A percentile compares a stretch with the other conserved stretches of the same genome.
Conservation (phyloP, 106 monocot species). For the Hemerocallis citrina region DNA sequence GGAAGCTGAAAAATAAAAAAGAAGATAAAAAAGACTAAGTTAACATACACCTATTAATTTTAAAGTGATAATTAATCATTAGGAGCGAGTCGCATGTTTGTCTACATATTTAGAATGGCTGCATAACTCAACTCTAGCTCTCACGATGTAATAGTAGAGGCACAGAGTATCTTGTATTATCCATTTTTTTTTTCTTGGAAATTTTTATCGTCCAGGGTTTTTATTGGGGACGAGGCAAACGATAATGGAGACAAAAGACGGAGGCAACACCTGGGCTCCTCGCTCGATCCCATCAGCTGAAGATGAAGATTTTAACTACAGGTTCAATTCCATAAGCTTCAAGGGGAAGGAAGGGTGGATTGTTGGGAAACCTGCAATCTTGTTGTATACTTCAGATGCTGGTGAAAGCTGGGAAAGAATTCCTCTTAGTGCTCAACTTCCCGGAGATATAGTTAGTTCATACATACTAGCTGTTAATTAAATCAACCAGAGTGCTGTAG, state of each 20-base stretch:
- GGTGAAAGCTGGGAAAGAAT: conserved; percentile 92
- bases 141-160: neutral
- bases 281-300: conserved; percentile 81
- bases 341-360: conserved; percentile 88
- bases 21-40: no score
- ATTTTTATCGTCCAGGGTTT: conserved; percentile 39
- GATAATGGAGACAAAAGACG: conserved; percentile 87
- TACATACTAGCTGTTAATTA: no score
- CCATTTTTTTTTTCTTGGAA: neutral
- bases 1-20: no score
- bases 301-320: conserved; percentile 94
- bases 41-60: no score
- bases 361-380: conserved; percentile 82
- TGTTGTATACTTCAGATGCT: conserved; percentile 67
- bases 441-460: conserved; percentile 67
- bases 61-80: no score
- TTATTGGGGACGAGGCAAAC: conserved; percentile 88
- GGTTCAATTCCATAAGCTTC: conserved; percentile 91
- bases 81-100: no score
- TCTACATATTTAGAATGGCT: no score
- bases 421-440: conserved; percentile 87
- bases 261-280: conserved; percentile 69
- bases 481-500: no score
- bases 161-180: neutral
- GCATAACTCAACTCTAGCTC: no score